Percentiles rank a stretch among this genome's conserved stretches.
Evolutionary conservation across 1,139 yeast genomes (phyloP).

Genomic region (Lodderomyces theae): DNA sequence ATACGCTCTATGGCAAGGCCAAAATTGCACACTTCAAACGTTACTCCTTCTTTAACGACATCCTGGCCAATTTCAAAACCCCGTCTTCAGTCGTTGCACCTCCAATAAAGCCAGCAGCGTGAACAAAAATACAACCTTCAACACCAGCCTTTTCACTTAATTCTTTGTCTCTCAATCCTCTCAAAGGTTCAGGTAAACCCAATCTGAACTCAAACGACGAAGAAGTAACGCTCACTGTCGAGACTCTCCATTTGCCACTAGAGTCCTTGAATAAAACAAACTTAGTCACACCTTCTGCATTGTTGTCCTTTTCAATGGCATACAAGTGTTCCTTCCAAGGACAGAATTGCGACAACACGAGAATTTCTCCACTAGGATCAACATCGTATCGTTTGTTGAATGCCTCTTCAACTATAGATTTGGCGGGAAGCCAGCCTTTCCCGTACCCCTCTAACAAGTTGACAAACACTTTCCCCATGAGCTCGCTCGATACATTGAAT

Average conservation of each 20-base stretch:
- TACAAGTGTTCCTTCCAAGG: constrained; percentile 96
- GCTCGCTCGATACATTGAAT: constrained; percentile 67
- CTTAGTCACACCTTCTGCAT: constrained; percentile 54
- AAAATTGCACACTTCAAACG: too few species aligned
- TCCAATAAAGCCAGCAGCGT: constrained; percentile 97
- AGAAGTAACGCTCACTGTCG: constrained; percentile 77
- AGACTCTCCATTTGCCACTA: constrained; percentile 77
- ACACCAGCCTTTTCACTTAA: constrained; percentile 72
- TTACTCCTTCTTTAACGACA: constrained; percentile 20
- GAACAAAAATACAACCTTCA: constrained; percentile 84
- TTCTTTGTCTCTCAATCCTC: constrained; percentile 89
- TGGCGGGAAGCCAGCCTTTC: constrained; percentile 89
- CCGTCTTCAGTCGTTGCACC: constrained; percentile 83
- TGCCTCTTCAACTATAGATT: constrained; percentile 69
- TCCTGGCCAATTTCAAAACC: constrained; percentile 71
- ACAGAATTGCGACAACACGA: constrained; percentile 69
- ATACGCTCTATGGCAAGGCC: too few species aligned
- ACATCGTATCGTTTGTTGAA: constrained; percentile 52
- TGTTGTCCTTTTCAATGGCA: constrained; percentile 63
- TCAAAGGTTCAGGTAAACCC: constrained; percentile 86
- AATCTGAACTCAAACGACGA: constrained; percentile 80
- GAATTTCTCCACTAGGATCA: constrained; percentile 66
- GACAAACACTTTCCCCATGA: constrained; percentile 81
- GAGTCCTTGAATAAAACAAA: constrained; percentile 82
- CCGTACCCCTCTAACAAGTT: constrained; percentile 72